These are phyloP conservation scores for Gaultheria prostrata DNA, from an alignment of 148 eudicot species.

Conservation along the genomic window DNA sequence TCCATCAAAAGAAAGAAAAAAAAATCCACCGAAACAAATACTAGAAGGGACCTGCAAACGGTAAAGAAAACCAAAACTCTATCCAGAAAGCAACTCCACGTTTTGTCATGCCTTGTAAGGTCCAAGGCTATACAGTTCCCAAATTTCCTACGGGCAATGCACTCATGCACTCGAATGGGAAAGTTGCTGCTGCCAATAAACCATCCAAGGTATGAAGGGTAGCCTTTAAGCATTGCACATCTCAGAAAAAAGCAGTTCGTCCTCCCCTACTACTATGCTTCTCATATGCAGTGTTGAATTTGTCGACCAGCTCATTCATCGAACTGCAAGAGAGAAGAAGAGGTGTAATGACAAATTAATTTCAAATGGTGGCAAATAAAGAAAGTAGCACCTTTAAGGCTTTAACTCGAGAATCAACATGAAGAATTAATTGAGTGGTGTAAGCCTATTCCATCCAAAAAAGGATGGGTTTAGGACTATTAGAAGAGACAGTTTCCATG, in stretches of 20 bases:
- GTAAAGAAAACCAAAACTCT: not conserved
- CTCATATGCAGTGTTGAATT: constrained; percentile 80
- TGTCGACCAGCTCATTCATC: constrained; percentile 90
- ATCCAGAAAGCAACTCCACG: not conserved
- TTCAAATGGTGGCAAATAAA: constrained; percentile 8
- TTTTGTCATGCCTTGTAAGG: constrained; percentile 2
- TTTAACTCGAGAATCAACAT: not conserved
- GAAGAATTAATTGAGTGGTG: not conserved
- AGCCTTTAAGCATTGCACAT: not conserved
- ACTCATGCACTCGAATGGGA: constrained; percentile 12
- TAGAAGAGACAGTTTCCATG: not conserved
- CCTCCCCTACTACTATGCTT: constrained; percentile 81
- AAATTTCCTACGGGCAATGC: not conserved
- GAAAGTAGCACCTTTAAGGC: not conserved
- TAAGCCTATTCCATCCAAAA: not conserved
- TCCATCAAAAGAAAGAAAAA: not conserved
- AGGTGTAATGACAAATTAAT: not conserved
- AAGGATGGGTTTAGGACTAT: not conserved
- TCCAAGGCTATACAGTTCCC: constrained; percentile 10
- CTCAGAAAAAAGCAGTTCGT: constrained; percentile 62
- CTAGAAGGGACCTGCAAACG: not conserved
- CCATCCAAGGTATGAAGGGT: constrained; percentile 9
- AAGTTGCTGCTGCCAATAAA: constrained; percentile 9
- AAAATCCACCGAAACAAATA: not conserved
- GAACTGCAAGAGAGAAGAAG: constrained; percentile 44